Conservation (phyloP, 1,139 yeast genomes). For the Candida dubliniensis region DNA sequence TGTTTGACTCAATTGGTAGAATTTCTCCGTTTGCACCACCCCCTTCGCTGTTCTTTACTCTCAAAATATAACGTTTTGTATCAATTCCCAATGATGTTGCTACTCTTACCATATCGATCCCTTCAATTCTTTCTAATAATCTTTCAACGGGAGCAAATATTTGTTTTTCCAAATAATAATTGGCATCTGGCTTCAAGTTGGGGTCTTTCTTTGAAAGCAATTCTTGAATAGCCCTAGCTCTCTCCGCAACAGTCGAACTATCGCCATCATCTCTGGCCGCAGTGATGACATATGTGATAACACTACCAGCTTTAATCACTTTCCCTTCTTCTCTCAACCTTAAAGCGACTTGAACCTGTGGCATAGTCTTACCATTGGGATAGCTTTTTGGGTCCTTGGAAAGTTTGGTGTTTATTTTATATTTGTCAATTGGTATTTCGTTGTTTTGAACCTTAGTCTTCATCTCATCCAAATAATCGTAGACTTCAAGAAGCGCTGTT, state of each 20-base stretch:
- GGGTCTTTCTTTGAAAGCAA: slow-evolving; percentile 49
- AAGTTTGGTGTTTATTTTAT: slow-evolving; percentile 68
- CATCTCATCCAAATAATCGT: slow-evolving; percentile 67
- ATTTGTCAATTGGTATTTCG: slow-evolving; percentile 64
- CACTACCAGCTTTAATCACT: slow-evolving; percentile 84
- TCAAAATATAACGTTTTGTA: slow-evolving; percentile 57
- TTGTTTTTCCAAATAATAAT: slow-evolving; percentile 83
- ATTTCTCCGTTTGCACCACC: slow-evolving; percentile 43
- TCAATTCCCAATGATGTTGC: slow-evolving; percentile 81
- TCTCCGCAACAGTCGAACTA: slow-evolving; percentile 56
- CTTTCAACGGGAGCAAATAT: slow-evolving; percentile 90
- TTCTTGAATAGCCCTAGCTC: slow-evolving; percentile 80
- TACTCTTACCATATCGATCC: slow-evolving; percentile 77
- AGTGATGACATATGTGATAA: slow-evolving; percentile 82
- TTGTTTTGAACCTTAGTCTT: slow-evolving; percentile 58
- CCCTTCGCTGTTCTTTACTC: slow-evolving; percentile 38
- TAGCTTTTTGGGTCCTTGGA: slow-evolving; percentile 75
- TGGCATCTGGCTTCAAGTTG: slow-evolving; percentile 66
- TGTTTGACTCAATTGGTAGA: slow-evolving; percentile 77
- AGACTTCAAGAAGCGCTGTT: slow-evolving; percentile 68
- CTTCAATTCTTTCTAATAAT: slow-evolving; percentile 80
- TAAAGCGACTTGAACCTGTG: slow-evolving; percentile 91
- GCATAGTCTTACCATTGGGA: slow-evolving; percentile 81
- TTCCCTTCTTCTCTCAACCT: slow-evolving; percentile 79
- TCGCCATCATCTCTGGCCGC: slow-evolving; percentile 35